Conservation (phyloP, 495 filamentous ascomycete genomes). For the Penicillium egyptiacum region DNA sequence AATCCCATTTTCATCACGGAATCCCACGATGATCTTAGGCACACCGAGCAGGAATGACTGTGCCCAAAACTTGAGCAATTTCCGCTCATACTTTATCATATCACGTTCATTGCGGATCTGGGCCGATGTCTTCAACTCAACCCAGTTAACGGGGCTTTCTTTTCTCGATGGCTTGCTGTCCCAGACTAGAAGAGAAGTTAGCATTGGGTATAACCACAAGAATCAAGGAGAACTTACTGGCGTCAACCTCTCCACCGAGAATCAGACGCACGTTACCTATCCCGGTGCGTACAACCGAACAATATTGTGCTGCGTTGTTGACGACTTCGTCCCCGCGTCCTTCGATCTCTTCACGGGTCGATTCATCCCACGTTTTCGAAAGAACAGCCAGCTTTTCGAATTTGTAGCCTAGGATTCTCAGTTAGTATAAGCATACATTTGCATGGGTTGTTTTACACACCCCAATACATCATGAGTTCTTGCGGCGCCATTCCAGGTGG, state of each 20-base stretch:
- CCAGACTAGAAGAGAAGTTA: constrained; percentile 59
- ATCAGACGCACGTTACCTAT: constrained; percentile 71
- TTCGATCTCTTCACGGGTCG: constrained; percentile 74
- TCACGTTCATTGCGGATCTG: constrained; percentile 64
- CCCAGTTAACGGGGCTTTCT: constrained; percentile 75
- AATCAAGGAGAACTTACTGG: constrained; percentile 51
- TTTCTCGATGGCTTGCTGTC: constrained; percentile 68
- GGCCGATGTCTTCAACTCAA: constrained; percentile 91
- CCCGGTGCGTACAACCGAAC: constrained; percentile 84
- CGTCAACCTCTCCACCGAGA: constrained; percentile 95
- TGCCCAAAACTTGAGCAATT: constrained; percentile 92
- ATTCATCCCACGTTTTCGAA: constrained; percentile 67
- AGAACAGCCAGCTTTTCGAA: constrained; percentile 86
- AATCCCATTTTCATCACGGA: constrained; percentile 71
- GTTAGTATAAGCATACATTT: neutral
- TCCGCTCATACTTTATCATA: constrained; percentile 75
- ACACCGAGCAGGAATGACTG: constrained; percentile 95
- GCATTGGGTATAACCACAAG: neutral
- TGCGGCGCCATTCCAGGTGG: constrained; percentile 59
- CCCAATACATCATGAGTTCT: constrained; percentile 66
- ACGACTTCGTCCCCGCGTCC: constrained; percentile 66
- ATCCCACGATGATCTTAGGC: constrained; percentile 87
- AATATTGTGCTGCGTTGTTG: constrained; percentile 89
- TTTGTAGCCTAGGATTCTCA: constrained; percentile 72
- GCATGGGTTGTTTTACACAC: constrained; percentile 28